Percentiles rank a stretch among this genome's conserved stretches.
Conservation (phyloP, 768 basidiomycete genomes). For the Rhizopogon roseolus region DNA sequence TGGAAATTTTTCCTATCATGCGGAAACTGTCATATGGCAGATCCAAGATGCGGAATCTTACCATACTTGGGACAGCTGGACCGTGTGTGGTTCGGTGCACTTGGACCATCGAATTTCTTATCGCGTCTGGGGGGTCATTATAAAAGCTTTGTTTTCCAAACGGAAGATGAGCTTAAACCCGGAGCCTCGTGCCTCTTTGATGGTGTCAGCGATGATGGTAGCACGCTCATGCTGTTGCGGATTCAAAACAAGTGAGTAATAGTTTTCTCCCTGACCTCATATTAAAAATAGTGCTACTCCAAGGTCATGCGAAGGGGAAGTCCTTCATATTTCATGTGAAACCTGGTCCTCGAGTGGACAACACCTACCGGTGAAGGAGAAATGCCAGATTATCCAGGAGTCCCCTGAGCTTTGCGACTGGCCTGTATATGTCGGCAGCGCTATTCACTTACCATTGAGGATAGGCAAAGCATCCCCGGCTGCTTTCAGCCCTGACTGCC, state of each 20-base stretch:
- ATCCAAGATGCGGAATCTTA: not conserved
- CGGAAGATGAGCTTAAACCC: not conserved
- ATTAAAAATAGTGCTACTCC: not conserved
- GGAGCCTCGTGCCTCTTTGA: not conserved
- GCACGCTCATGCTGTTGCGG: not conserved
- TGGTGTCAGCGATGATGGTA: not conserved
- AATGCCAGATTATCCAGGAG: not conserved
- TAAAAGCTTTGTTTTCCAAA: not conserved
- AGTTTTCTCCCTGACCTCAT: not conserved
- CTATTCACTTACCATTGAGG: not conserved
- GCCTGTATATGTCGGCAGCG: not conserved
- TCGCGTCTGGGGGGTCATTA: not conserved
- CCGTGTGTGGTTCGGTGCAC: not conserved
- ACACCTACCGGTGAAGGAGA: not conserved
- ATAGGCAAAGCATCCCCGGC: not conserved
- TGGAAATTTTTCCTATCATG: not conserved
- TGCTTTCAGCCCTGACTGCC: not conserved
- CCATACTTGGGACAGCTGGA: not conserved
- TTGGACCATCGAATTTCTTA: not conserved
- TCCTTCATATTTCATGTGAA: not conserved
- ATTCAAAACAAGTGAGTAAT: not conserved
- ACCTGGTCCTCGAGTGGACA: not conserved
- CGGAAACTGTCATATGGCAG: not conserved
- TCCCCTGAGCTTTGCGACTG: not conserved
- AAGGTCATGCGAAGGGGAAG: not conserved